These are phyloP conservation scores for Ceratocystis alfenasii DNA, from an alignment of 2,329 filamentous ascomycete species.

Conservation along the genomic window DNA sequence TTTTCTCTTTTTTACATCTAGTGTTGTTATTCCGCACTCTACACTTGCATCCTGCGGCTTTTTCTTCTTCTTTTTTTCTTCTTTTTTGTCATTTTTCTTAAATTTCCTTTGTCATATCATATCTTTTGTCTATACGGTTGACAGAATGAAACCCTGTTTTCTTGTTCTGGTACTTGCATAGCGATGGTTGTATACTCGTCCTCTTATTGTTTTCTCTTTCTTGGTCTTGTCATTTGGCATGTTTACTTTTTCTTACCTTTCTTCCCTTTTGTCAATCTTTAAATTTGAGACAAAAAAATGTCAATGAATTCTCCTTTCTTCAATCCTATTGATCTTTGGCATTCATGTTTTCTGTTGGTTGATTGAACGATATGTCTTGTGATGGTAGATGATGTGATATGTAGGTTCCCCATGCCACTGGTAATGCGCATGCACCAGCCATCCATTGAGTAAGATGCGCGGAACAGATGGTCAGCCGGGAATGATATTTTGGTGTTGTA, in stretches of 20 bases:
- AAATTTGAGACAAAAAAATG: not conserved
- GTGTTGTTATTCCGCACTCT: not conserved
- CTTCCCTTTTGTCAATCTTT: not conserved
- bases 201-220: not conserved
- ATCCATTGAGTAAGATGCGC: no score
- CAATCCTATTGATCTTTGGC: not conserved
- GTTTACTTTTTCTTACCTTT: not conserved
- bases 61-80: not conserved
- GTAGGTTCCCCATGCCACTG: no score
- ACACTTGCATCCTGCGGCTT: not conserved
- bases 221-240: constrained; percentile 4
- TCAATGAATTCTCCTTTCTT: not conserved
- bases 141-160: constrained; percentile 10
- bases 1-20: not conserved
- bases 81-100: constrained; percentile 3
- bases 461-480: no score
- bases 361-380: no score
- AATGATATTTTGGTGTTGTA: no score
- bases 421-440: no score
- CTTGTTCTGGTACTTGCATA: constrained; percentile 12
- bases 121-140: constrained; percentile 8
- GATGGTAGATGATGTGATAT: no score
- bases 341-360: not conserved
- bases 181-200: constrained; percentile 10
- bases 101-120: constrained; percentile 14